Evolutionary conservation across 2,329 filamentous ascomycete species (phyloP).

Genomic region (Didymella pomorum): DNA sequence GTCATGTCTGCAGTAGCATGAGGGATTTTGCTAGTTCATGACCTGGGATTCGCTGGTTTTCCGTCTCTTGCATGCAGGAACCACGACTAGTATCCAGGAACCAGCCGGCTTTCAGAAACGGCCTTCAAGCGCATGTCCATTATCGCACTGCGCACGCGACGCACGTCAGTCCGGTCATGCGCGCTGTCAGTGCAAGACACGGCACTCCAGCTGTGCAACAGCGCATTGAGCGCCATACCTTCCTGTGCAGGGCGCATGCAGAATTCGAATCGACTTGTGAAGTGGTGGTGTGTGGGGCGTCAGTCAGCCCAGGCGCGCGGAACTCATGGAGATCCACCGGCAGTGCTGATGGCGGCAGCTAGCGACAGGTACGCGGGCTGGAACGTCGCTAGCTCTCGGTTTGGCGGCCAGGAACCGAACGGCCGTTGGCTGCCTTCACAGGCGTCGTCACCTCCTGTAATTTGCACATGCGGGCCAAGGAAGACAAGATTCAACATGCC

Average conservation of each 20-base stretch:
- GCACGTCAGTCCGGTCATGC: slow-evolving; percentile 12
- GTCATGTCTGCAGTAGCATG: slow-evolving; percentile 20
- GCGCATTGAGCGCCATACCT: slow-evolving; percentile 7
- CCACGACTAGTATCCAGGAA: slow-evolving; percentile 11
- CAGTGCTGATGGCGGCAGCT: not conserved
- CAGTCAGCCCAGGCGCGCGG: slow-evolving; percentile 12
- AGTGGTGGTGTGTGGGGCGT: slow-evolving; percentile 14
- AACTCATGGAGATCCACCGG: slow-evolving; percentile 17
- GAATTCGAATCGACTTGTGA: slow-evolving; percentile 15
- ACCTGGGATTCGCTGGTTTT: slow-evolving; percentile 13
- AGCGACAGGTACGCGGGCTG: slow-evolving; percentile 7
- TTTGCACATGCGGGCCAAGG: slow-evolving; percentile 21
- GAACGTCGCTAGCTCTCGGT: slow-evolving; percentile 11
- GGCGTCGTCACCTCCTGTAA: slow-evolving; percentile 24
- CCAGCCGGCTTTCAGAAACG: slow-evolving; percentile 9
- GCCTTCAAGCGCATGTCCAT: slow-evolving; percentile 9
- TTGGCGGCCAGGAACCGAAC: slow-evolving; percentile 12
- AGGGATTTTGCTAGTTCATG: slow-evolving; percentile 14
- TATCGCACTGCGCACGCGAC: slow-evolving; percentile 11
- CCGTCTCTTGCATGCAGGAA: slow-evolving; percentile 19
- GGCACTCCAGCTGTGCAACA: slow-evolving; percentile 16
- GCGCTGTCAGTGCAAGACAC: slow-evolving; percentile 15
- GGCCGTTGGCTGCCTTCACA: slow-evolving; percentile 20
- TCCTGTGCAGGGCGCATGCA: slow-evolving; percentile 14
- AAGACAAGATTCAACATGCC: slow-evolving; percentile 14